These are phyloP conservation scores for Periconia macrospinosa DNA, from an alignment of 2,329 filamentous ascomycete species.

Conservation along the genomic window DNA sequence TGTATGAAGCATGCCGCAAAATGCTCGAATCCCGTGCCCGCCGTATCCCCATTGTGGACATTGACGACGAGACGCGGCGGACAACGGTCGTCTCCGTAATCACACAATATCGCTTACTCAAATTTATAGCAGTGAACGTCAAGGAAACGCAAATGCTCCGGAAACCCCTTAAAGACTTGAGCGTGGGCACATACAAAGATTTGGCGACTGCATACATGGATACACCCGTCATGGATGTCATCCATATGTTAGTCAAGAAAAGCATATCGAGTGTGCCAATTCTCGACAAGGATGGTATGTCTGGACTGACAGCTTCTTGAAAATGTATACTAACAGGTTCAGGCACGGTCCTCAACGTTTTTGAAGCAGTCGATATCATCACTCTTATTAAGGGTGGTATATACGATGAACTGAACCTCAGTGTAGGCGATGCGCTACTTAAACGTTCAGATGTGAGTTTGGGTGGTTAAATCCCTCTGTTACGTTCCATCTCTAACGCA, in stretches of 20 bases:
- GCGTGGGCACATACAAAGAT: constrained; percentile 80
- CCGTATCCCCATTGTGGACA: constrained; percentile 89
- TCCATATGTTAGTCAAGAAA: constrained; percentile 87
- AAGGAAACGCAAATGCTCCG: constrained; percentile 85
- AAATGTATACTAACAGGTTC: constrained; percentile 6
- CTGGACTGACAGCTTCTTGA: not conserved
- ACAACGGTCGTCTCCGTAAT: constrained; percentile 95
- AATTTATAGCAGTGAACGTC: constrained; percentile 96
- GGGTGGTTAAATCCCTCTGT: not conserved
- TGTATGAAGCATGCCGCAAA: constrained; percentile 92
- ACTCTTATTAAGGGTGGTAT: constrained; percentile 89
- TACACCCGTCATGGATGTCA: constrained; percentile 89
- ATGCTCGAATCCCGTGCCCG: constrained; percentile 94
- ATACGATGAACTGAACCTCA: constrained; percentile 86
- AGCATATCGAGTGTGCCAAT: constrained; percentile 97
- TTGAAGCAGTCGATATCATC: constrained; percentile 97
- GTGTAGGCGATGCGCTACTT: constrained; percentile 84
- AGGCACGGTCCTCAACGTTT: constrained; percentile 85
- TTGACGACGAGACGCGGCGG: constrained; percentile 89
- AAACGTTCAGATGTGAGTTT: constrained; percentile 72
- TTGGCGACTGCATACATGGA: constrained; percentile 85
- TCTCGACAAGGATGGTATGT: constrained; percentile 70
- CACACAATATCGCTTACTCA: constrained; percentile 96
- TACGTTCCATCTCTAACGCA: constrained; percentile 16
- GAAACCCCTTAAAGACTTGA: constrained; percentile 82